Conservation (phyloP, 2,329 filamentous ascomycete species). For the Aspergillus tamarii region DNA sequence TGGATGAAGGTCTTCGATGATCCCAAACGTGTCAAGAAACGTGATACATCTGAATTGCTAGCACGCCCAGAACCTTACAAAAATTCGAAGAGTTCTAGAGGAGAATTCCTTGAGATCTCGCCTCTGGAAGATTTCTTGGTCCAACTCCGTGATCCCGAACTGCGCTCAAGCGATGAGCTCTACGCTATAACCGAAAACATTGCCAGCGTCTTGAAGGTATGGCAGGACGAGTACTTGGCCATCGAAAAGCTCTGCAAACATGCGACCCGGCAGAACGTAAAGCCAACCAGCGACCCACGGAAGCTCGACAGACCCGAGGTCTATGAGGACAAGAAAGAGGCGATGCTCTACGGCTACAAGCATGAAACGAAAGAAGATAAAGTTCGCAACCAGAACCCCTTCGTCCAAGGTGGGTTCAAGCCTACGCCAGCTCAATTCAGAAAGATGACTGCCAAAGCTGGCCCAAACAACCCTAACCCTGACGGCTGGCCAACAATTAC, state of each 20-base stretch:
- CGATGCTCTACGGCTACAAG: conserved; percentile 62
- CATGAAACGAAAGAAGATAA: conserved; percentile 54
- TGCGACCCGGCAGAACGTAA: conserved; percentile 52
- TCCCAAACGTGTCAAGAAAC: conserved; percentile 33
- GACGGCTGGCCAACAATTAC: conserved; percentile 45
- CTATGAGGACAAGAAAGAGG: conserved; percentile 64
- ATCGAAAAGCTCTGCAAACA: conserved; percentile 54
- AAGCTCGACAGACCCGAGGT: conserved; percentile 54
- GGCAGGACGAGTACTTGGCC: conserved; percentile 63
- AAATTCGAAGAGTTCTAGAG: conserved; percentile 29
- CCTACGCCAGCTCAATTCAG: conserved; percentile 47
- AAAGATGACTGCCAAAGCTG: conserved; percentile 42
- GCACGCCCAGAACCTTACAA: conserved; percentile 41
- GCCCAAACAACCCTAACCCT: conserved; percentile 42
- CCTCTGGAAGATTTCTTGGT: conserved; percentile 40
- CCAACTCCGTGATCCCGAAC: conserved; percentile 40
- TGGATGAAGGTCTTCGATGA: conserved; percentile 41
- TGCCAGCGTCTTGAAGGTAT: conserved; percentile 54
- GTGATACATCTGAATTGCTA: conserved; percentile 28
- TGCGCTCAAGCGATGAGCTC: conserved; percentile 55
- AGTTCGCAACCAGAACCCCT: conserved; percentile 59
- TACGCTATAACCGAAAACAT: conserved; percentile 60
- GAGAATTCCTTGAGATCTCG: conserved; percentile 43
- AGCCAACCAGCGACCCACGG: conserved; percentile 54
- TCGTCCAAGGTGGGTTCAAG: conserved; percentile 54